Evolutionary conservation across 169 alveolate genomes (phyloP), one percentile per base, ranked within the genome.

Genomic region (Babesia bigemina): DNA sequence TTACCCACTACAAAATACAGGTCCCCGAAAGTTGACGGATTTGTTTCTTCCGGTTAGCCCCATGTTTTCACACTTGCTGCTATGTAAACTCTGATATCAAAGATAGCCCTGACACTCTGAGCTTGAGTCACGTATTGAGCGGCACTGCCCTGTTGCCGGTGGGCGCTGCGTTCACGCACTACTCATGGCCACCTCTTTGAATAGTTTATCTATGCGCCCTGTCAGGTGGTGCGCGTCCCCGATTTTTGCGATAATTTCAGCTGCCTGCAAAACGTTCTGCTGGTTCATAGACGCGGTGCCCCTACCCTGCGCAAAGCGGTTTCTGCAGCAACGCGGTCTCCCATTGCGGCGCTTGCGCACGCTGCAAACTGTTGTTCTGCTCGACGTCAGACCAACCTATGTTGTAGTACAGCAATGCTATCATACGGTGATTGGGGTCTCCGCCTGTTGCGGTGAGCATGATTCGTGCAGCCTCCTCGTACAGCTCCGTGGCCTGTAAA

Each of bases 381-480:
- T 13, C 47, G 2, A 14, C 24, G 14, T 39, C 16, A 17, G 14
- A 47, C 70, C 16, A 33, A 61, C 70, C 70, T 63, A 77, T 50
- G 56, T 77, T 77, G 58, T 77, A 77, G 79, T 77, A 77, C 71
- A 77, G 60, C 39, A 77, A 28, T 28, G 79, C 72, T 17, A 77
- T 77, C 58, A 77, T 70, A 7, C 86, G 70, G 73, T 77, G 86
- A 44, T 77, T 77, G 47, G 39, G 59, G 58, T 77, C 86, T 36
- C 86, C 86, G 4, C 77, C 61, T 4, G 86, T 77, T 22, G 86
- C 86, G n/a, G 86, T 77, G 14, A 77, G 86, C 65, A 77, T 44
- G 60, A 77, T 65, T 48, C 79, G 33, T 14, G 56, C 33, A 49
- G 86, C 86, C 11, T 77, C 86, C 59, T 77, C 86, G 58, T 77